Base-by-base conservation (phyloP, 1,284 basidiomycete genomes). In the Malassezia dermatis region DNA sequence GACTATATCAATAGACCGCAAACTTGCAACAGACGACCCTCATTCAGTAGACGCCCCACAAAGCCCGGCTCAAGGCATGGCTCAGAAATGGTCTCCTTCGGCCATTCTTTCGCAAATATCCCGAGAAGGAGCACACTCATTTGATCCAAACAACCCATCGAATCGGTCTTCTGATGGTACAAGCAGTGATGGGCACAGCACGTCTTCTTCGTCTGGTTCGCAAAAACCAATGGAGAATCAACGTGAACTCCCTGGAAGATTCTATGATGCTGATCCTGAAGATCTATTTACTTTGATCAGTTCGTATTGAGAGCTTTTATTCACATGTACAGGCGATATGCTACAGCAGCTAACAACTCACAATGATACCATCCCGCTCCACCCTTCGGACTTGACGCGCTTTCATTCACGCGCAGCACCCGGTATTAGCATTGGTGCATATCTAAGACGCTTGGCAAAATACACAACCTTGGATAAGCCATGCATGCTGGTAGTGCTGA, bases 351-450 rank as follows among this genome's bases (percentile, higher is more conserved):
- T 74, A 37, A 70, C 63, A 21, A 49, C 65, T 21, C 71, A 74
- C 61, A 74, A 74, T 56, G 71, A 74, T 48, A 57, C 53, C 26
- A 65, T 74, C 3, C 71, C 71, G 5, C 62, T 73, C 24, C 70
- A 71, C 27, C 70, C 71, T 1, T 65, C 71, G 23, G 62, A 66
- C 1, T 60, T 74, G 1, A 74, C 71, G 2, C 65, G 71, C 11
- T 74, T 74, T 53, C 71, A 74, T 48, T 74, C 71, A 0, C 57
- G 71, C 8, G 71, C 70, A 3, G 65, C 70, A 6, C 71, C 71
- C 46, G 65, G 61, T 39, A 74, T 74, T 49, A 61, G 63, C 17
- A 61, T 74, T 6, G 59, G 58, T 4, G 63, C 68, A 8, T 74
- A 74, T 45, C 56, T 74, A 21, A 63, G 63, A 3, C 68, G 71